Evolutionary conservation across 805 yeast genomes (phyloP).

Genomic region (Ogataea thermomethanolica): DNA sequence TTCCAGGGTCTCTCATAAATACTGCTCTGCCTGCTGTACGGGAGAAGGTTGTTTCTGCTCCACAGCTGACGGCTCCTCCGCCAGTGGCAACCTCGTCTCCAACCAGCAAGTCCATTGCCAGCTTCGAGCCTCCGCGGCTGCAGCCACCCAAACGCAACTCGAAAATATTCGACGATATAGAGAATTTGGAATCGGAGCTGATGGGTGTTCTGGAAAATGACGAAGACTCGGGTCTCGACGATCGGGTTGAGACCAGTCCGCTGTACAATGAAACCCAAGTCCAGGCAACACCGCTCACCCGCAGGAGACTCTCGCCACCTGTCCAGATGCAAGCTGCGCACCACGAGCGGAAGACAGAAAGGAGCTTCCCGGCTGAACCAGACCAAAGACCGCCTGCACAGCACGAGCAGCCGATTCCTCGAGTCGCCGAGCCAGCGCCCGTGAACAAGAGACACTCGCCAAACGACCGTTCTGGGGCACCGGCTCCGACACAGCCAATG

Average conservation of each 20-base stretch:
- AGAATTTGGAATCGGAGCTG: slow-evolving; percentile 27
- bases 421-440: too few species aligned
- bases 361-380: too few species aligned
- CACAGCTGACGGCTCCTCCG: not conserved
- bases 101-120: not conserved
- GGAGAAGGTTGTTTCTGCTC: not conserved
- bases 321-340: not conserved
- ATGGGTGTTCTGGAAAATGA: slow-evolving; percentile 20
- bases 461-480: too few species aligned
- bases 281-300: too few species aligned
- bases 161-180: slow-evolving; percentile 27
- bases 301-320: not conserved
- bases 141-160: slow-evolving; percentile 21
- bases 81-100: slow-evolving; percentile 2
- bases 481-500: not conserved
- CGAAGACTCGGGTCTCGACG: not conserved
- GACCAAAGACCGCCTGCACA: not conserved
- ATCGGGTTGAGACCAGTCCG: too few species aligned
- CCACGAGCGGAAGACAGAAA: too few species aligned
- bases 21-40: not conserved
- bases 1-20: too few species aligned
- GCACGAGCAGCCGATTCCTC: slow-evolving; percentile 1
- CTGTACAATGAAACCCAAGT: too few species aligned
- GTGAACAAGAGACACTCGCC: too few species aligned
- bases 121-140: slow-evolving; percentile 5